Conservation (phyloP, 306 rosid species). For the Citrullus colocynthis region DNA sequence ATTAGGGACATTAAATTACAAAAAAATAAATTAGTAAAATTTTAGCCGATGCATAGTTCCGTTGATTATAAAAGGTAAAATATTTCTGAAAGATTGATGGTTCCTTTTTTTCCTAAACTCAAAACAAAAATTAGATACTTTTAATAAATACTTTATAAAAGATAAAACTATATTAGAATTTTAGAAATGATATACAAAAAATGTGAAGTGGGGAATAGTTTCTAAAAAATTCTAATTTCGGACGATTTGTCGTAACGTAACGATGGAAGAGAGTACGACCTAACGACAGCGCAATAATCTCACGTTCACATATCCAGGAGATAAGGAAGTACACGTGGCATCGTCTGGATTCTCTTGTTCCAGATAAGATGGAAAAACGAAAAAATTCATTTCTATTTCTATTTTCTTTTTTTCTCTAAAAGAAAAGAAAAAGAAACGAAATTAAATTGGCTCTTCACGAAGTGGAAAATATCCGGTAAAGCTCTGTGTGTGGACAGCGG, state of each 20-base stretch:
- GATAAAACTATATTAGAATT: background rate
- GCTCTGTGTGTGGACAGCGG: background rate
- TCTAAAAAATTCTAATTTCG: background rate
- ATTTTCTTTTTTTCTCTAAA: background rate
- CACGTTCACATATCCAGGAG: background rate
- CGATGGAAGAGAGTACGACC: background rate
- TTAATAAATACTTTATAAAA: background rate
- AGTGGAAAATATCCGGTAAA: background rate
- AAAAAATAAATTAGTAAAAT: too few species aligned
- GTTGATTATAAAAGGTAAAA: too few species aligned
- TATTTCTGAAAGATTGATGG: too few species aligned
- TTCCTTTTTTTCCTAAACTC: background rate
- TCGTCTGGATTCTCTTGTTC: background rate
- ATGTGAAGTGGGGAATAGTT: background rate
- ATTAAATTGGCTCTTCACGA: background rate
- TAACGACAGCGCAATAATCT: background rate
- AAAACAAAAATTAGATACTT: too few species aligned
- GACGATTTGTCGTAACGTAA: background rate
- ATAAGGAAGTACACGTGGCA: constrained; percentile 9
- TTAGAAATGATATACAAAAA: background rate
- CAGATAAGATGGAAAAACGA: background rate
- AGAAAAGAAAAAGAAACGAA: background rate
- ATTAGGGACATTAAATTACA: too few species aligned
- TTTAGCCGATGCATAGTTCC: too few species aligned
- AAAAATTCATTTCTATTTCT: background rate